phyloP scores from a whole-genome alignment of 306 rosid genomes.

The Medicago ruthenica region DNA sequence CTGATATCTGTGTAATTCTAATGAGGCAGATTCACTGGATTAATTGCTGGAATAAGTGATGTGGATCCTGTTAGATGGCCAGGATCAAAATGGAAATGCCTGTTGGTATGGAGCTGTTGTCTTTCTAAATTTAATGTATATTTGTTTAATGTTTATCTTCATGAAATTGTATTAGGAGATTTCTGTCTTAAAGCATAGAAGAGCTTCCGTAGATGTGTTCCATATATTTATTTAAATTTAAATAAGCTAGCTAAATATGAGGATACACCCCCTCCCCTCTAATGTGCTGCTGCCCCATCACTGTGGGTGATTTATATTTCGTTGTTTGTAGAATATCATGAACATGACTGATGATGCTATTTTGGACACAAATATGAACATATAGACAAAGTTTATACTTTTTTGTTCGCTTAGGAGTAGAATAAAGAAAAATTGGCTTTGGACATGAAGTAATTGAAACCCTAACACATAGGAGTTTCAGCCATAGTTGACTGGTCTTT shows the following conservation, averaged over 20 bases:
- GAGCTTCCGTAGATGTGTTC: background rate
- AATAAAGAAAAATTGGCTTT: background rate
- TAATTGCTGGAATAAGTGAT: conserved; percentile 72
- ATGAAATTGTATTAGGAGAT: background rate
- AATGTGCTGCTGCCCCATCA: too few species aligned
- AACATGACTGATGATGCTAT: too few species aligned
- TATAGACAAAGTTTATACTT: too few species aligned
- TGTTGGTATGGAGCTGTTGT: conserved; percentile 54
- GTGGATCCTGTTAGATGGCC: conserved; percentile 90
- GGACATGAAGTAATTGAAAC: background rate
- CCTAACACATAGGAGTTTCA: background rate
- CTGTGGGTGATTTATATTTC: too few species aligned
- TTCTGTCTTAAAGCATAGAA: background rate
- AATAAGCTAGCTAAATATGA: too few species aligned
- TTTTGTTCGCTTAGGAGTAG: too few species aligned
- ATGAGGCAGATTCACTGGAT: conserved; percentile 73
- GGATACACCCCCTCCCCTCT: too few species aligned
- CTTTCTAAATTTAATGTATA: background rate
- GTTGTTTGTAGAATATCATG: too few species aligned
- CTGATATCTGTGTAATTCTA: conserved; percentile 4
- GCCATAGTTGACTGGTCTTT: background rate
- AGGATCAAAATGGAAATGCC: conserved; percentile 90
- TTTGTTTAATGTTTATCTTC: background rate
- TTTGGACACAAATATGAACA: too few species aligned
- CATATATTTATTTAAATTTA: too few species aligned